Percentiles rank a stretch among this genome's conserved stretches.
Conservation (phyloP, 2,329 filamentous ascomycete genomes). For the Diaporthe sp. region DNA sequence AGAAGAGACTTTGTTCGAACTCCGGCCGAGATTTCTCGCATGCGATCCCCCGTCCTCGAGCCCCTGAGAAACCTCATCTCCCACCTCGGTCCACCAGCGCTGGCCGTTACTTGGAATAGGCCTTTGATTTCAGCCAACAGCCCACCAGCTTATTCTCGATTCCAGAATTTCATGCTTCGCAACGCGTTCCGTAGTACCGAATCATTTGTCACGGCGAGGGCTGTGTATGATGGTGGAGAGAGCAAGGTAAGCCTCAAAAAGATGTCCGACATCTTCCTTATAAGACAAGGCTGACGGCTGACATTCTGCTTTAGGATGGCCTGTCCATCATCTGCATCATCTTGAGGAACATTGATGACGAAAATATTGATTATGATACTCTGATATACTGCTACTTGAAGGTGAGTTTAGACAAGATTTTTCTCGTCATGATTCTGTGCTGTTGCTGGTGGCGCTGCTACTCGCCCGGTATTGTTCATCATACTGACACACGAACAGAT, state of each 20-base stretch:
- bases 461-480: not conserved
- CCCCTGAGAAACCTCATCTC: conserved; percentile 72
- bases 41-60: conserved; percentile 69
- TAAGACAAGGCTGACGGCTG: conserved; percentile 23
- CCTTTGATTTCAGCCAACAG: conserved; percentile 74
- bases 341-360: conserved; percentile 74
- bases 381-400: conserved; percentile 77
- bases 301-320: conserved; percentile 63
- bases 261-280: not conserved
- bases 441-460: not conserved
- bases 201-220: conserved; percentile 72
- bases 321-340: conserved; percentile 78
- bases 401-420: conserved; percentile 51
- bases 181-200: conserved; percentile 76
- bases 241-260: conserved; percentile 65
- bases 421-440: not conserved
- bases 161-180: conserved; percentile 79
- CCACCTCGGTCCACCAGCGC: conserved; percentile 75
- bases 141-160: conserved; percentile 74
- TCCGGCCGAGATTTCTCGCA: conserved; percentile 64
- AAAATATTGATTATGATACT: conserved; percentile 75
- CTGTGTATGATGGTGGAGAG: conserved; percentile 78
- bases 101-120: conserved; percentile 78
- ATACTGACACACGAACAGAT: conserved; percentile 58
- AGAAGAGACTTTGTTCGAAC: conserved; percentile 68